Evolutionary conservation across 2,329 filamentous ascomycete genomes (phyloP).

Genomic region (Shiraia sp.): DNA sequence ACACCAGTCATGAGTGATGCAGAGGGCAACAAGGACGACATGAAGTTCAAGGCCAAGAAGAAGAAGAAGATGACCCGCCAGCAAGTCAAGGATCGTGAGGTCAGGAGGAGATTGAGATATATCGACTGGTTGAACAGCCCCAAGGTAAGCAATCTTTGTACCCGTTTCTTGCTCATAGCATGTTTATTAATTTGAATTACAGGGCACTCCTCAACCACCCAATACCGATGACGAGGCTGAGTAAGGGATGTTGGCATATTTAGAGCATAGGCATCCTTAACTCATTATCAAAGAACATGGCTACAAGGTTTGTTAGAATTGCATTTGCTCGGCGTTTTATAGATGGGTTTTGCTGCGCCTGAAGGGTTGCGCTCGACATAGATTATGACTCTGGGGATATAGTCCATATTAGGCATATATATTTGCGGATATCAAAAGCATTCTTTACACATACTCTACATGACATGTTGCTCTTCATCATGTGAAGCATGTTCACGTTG

Average conservation of each 20-base stretch:
- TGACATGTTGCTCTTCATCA: background rate
- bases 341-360: slow-evolving; percentile 13
- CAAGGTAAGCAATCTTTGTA: slow-evolving; percentile 36
- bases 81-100: slow-evolving; percentile 92
- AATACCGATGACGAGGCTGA: slow-evolving; percentile 49
- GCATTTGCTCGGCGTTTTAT: slow-evolving; percentile 26
- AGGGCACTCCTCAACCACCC: slow-evolving; percentile 46
- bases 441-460: background rate
- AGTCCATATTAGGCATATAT: slow-evolving; percentile 1
- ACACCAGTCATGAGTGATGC: slow-evolving; percentile 78
- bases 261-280: slow-evolving; percentile 7
- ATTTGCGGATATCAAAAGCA: slow-evolving; percentile 14
- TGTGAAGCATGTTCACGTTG: background rate
- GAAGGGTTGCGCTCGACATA: slow-evolving; percentile 1
- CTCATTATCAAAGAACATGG: slow-evolving; percentile 1
- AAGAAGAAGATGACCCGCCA: slow-evolving; percentile 99
- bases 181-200: slow-evolving; percentile 21
- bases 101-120: slow-evolving; percentile 82
- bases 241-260: slow-evolving; percentile 18
- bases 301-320: slow-evolving; percentile 9
- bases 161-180: background rate
- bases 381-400: slow-evolving; percentile 10
- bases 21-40: slow-evolving; percentile 73
- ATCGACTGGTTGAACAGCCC: slow-evolving; percentile 77
- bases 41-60: slow-evolving; percentile 90